Evolutionary conservation across 352 stramenopile species (phyloP).

Genomic region (Pythium aristosporum): DNA sequence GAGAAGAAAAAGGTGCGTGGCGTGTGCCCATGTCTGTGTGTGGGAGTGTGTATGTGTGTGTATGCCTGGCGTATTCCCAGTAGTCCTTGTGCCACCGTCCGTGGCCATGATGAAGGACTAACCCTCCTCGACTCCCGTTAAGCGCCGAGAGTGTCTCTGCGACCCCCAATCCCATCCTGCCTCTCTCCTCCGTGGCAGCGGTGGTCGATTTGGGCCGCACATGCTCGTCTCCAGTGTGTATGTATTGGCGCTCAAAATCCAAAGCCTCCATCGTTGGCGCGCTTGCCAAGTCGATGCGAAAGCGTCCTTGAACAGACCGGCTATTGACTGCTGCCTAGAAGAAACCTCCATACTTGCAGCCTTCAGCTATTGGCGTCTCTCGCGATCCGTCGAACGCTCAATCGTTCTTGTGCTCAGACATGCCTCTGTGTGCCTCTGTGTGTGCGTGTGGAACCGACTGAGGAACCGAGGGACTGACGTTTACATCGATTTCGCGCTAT

Average conservation of each 20-base stretch:
- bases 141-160: conserved; percentile 57
- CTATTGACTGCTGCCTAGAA: conserved; percentile 89
- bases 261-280: conserved; percentile 65
- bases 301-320: conserved; percentile 92
- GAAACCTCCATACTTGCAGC: conserved; percentile 56
- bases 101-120: conserved; percentile 88
- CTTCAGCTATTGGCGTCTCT: conserved; percentile 88
- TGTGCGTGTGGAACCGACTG: conserved; percentile 19
- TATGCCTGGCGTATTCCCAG: conserved; percentile 71
- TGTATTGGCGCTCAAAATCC: conserved; percentile 60
- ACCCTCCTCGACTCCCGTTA: conserved; percentile 91
- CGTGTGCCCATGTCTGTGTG: conserved; percentile 22
- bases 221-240: conserved; percentile 27
- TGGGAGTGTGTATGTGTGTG: conserved; percentile 21
- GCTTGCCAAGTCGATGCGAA: conserved; percentile 35
- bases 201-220: conserved; percentile 77
- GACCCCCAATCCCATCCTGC: conserved; percentile 58
- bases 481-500: background rate
- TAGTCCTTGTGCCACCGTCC: conserved; percentile 75
- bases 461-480: background rate
- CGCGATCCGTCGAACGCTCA: conserved; percentile 61
- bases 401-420: conserved; percentile 93
- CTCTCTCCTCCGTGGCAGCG: conserved; percentile 40
- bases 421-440: conserved; percentile 19
- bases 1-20: conserved; percentile 88